Evolutionary conservation across 1,284 basidiomycete species (phyloP), one percentile per base, ranked within the genome.

Genomic region (Leccinum subrobustum): DNA sequence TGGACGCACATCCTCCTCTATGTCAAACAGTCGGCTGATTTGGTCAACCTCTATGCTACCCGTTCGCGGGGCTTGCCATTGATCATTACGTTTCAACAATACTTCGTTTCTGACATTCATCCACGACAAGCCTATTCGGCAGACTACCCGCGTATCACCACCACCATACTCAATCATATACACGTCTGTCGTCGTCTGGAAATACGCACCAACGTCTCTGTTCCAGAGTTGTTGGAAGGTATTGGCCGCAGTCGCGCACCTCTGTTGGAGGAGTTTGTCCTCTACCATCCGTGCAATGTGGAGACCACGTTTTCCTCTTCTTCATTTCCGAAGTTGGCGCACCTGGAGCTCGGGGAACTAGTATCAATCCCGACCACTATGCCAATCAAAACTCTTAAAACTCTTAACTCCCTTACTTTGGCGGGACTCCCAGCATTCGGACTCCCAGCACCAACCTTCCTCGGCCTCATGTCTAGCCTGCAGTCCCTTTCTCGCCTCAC

Each of bases 31-130:
- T 68, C 71, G 29, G 33, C 51, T 27, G 62, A 73, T 50, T 59
- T 72, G 33, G 63, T 74, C 52, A 56, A 72, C 48, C 25, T 74
- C 35, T 72, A 72, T 52, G 63, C 72, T 35, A 20, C 54, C 11
- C 72, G 70, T 57, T 72, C 70, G 20, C 70, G 56, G 6, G 72
- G 70, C 48, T 58, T 65, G 27, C 70, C 71, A 11, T 59, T 72
- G 37, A 47, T 33, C n/a, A 56, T 72, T 2, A 27, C 58, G 51
- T 75, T 74, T 57, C 62, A 54, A 50, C 69, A 68, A 20, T 62
- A 73, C 31, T 61, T 65, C 39, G 56, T 64, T 29, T 71, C 58
- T 37, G 65, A 63, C 20, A 27, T 59, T n/a, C 61, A 68, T 56
- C 67, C 62, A 53, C 65, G 59, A 23, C 65, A 62, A 60, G 51